phyloP scores from a whole-genome alignment of 108 stramenopile genomes.

The Nannochloropsis gaditana region DNA sequence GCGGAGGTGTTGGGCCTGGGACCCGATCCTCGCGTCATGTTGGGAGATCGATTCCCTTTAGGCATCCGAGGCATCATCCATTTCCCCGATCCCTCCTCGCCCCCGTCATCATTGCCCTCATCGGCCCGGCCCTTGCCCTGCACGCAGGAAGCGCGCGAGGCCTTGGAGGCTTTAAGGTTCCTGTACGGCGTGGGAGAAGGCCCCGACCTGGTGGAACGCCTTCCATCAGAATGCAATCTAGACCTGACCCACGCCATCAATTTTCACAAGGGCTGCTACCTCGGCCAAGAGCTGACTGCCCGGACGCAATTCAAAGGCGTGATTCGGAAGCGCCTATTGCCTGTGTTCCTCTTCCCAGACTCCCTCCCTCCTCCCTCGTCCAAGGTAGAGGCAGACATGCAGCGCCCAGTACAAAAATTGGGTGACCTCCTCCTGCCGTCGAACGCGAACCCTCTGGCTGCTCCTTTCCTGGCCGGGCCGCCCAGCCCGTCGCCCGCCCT shows the following conservation, averaged over 20 bases:
- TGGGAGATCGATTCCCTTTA: neutral
- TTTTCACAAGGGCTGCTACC: slow-evolving; percentile 94
- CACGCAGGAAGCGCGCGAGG: neutral
- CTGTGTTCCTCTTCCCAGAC: slow-evolving; percentile 53
- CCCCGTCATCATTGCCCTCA: neutral
- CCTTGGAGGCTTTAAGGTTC: neutral
- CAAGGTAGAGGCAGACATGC: neutral
- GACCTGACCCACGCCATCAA: slow-evolving; percentile 79
- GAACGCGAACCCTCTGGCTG: neutral
- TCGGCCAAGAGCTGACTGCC: slow-evolving; percentile 95
- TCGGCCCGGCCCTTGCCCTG: neutral
- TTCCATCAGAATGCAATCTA: slow-evolving; percentile 84
- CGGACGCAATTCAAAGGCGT: slow-evolving; percentile 83
- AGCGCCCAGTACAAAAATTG: neutral
- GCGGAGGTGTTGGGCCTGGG: neutral
- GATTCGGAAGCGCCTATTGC: slow-evolving; percentile 82
- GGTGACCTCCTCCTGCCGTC: neutral
- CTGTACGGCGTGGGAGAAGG: slow-evolving; percentile 9
- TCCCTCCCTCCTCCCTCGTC: neutral
- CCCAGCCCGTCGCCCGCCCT: neutral
- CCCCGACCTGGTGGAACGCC: slow-evolving; percentile 41
- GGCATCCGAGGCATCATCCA: neutral
- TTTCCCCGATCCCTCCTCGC: too few relatives aligned
- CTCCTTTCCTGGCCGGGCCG: neutral
- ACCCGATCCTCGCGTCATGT: neutral